Evolutionary conservation across 495 filamentous ascomycete species (phyloP).

Genomic region (Neurospora hispaniola): DNA sequence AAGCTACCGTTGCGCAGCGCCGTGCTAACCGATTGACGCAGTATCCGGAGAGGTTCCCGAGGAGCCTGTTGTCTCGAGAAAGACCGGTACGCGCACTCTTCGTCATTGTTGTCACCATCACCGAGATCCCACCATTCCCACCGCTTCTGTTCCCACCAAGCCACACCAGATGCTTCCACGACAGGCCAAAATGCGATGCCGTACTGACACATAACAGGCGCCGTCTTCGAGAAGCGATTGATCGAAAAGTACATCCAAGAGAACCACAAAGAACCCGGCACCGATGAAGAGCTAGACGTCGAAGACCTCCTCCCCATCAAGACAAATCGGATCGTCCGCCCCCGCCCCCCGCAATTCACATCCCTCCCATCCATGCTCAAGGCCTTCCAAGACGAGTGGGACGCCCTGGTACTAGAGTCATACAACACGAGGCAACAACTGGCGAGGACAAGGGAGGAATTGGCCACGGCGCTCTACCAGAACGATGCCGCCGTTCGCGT

Average conservation of each 20-base stretch:
- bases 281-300: constrained; percentile 71
- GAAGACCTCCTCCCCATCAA: constrained; percentile 87
- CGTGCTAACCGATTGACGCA: constrained; percentile 27
- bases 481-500: constrained; percentile 91
- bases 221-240: constrained; percentile 86
- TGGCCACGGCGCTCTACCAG: constrained; percentile 87
- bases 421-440: constrained; percentile 83
- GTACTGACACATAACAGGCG: constrained; percentile 42
- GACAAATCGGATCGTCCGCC: constrained; percentile 67
- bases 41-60: constrained; percentile 97
- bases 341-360: constrained; percentile 87
- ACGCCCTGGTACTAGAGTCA: constrained; percentile 80
- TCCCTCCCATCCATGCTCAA: constrained; percentile 94
- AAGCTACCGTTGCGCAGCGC: too few relatives aligned
- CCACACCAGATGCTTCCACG: not conserved
- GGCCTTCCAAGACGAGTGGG: constrained; percentile 98
- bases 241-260: constrained; percentile 93
- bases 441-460: constrained; percentile 81
- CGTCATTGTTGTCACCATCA: not conserved
- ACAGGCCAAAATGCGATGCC: not conserved
- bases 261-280: constrained; percentile 89
- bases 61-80: constrained; percentile 85
- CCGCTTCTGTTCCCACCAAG: not conserved
- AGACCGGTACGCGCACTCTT: constrained; percentile 60
- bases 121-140: not conserved